phyloP scores from a whole-genome alignment of 257 asterid species.

The Fraxinus pennsylvanica region DNA sequence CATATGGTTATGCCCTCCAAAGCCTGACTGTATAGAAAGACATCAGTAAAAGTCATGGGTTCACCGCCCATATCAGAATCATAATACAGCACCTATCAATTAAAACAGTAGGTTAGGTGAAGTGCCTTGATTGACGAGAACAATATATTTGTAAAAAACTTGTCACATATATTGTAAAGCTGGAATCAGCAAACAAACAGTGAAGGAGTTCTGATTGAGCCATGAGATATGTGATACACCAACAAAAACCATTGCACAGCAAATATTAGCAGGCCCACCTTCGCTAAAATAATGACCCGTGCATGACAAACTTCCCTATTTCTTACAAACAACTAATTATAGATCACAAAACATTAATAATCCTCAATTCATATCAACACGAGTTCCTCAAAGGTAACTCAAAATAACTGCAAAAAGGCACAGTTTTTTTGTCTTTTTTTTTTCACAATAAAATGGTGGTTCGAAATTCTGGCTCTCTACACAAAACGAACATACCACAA shows the following conservation, averaged over 20 bases:
- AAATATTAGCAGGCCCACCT: background rate
- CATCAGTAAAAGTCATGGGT: conserved; percentile 82
- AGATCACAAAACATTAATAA: background rate
- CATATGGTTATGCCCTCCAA: conserved; percentile 92
- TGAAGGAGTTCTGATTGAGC: background rate
- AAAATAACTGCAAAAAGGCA: background rate
- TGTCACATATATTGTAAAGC: background rate
- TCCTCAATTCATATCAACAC: background rate
- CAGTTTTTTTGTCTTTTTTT: too few species aligned
- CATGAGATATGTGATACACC: background rate
- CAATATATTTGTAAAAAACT: background rate
- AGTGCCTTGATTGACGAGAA: background rate
- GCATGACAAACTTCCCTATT: background rate
- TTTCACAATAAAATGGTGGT: background rate
- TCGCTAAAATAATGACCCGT: background rate
- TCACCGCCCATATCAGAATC: conserved; percentile 80
- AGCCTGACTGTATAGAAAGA: conserved; percentile 91
- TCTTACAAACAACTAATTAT: background rate
- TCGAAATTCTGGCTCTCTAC: background rate
- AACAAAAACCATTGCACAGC: background rate
- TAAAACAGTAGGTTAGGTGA: conserved; percentile 22
- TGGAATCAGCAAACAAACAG: conserved; percentile 14
- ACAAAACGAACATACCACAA: background rate
- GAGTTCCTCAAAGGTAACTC: background rate
- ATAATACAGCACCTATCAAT: conserved; percentile 72